Conservation (phyloP, 2,329 filamentous ascomycete species). For the Fusarium sp. region DNA sequence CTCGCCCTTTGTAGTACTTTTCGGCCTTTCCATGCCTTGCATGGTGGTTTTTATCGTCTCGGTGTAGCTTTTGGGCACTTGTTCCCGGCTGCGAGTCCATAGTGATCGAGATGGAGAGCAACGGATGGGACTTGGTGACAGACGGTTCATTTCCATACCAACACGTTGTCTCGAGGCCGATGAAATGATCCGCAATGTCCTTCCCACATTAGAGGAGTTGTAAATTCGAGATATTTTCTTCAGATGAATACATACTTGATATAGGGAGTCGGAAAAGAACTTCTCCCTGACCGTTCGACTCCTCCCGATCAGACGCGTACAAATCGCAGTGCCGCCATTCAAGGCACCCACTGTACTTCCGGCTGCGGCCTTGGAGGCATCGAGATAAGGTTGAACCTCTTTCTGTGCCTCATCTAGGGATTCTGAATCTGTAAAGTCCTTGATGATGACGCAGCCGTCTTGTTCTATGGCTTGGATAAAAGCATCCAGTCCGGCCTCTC, state of each 20-base stretch:
- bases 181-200: constrained; percentile 45
- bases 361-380: constrained; percentile 16
- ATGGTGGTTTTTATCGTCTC: constrained; percentile 52
- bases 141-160: constrained; percentile 46
- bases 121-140: constrained; percentile 46
- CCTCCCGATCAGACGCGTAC: constrained; percentile 47
- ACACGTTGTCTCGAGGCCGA: constrained; percentile 47
- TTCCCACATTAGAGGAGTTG: background rate
- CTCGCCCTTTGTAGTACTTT: constrained; percentile 38
- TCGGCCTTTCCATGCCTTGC: constrained; percentile 42
- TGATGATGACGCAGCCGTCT: constrained; percentile 27
- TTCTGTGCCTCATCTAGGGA: constrained; percentile 10
- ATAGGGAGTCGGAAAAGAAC: constrained; percentile 42
- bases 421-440: constrained; percentile 21
- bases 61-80: constrained; percentile 47
- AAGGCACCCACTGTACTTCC: constrained; percentile 38
- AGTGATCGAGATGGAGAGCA: constrained; percentile 50
- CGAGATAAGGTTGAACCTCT: constrained; percentile 30
- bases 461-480: constrained; percentile 24
- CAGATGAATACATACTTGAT: constrained; percentile 34
- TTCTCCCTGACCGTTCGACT: constrained; percentile 49
- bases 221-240: background rate
- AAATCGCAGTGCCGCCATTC: constrained; percentile 49
- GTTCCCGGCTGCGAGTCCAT: constrained; percentile 48
- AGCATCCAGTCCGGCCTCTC: constrained; percentile 17